These are phyloP conservation scores for Tulasnella sp. DNA, from an alignment of 768 basidiomycete genomes.

Conservation along the genomic window DNA sequence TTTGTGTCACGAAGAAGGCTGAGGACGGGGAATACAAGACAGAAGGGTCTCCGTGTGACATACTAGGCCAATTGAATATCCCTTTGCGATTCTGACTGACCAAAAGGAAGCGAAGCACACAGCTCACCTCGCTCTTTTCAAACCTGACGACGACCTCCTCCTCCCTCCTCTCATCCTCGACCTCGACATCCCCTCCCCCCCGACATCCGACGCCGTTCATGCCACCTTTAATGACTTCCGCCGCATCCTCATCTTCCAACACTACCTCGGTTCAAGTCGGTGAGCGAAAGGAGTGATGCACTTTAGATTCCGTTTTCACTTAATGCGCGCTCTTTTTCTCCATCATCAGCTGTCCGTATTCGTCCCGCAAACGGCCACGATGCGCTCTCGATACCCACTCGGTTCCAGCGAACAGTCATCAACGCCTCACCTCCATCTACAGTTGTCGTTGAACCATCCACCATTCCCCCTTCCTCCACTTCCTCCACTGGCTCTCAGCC, in stretches of 20 bases:
- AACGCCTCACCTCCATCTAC: constrained; percentile 61
- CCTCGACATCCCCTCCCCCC: not conserved
- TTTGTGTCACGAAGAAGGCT: no score
- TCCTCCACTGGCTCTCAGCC: constrained; percentile 39
- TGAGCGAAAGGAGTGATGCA: constrained; percentile 31
- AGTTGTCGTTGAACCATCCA: constrained; percentile 65
- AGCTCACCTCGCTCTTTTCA: no score
- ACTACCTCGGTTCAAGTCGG: constrained; percentile 92
- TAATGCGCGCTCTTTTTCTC: not conserved
- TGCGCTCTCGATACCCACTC: constrained; percentile 74
- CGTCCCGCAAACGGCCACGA: constrained; percentile 81
- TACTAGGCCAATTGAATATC: no score
- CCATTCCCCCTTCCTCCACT: constrained; percentile 32
- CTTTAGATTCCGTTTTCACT: constrained; percentile 1
- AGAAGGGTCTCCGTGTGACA: no score
- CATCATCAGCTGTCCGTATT: constrained; percentile 68
- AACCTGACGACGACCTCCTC: not conserved
- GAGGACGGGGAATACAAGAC: no score
- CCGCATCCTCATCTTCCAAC: constrained; percentile 14
- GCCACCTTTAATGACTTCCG: not conserved
- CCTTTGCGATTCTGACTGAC: no score
- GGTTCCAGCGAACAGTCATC: constrained; percentile 87
- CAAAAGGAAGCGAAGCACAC: no score
- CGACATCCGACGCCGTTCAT: not conserved
- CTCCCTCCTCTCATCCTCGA: constrained; percentile 2